These are phyloP conservation scores for Claviceps quebecensis DNA, from an alignment of 2,329 filamentous ascomycete species.

Conservation along the genomic window DNA sequence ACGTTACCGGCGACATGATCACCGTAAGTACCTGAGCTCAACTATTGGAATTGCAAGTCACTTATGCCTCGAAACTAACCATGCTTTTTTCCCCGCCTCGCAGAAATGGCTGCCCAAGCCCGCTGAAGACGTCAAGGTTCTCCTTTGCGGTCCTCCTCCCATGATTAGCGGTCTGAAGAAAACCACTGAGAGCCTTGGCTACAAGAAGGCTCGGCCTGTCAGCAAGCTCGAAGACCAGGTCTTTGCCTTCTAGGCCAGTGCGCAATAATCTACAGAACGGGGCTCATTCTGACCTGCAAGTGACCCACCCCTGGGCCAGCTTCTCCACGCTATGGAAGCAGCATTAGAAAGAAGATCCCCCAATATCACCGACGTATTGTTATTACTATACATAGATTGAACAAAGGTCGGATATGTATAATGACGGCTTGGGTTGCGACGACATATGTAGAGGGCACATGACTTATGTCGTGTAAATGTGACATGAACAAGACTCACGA, in stretches of 20 bases:
- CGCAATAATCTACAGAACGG: neutral
- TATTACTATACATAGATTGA: neutral
- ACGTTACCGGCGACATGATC: conserved; percentile 92
- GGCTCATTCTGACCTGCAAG: neutral
- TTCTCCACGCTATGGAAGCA: neutral
- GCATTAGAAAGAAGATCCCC: neutral
- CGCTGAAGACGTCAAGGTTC: conserved; percentile 77
- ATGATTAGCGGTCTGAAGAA: conserved; percentile 99
- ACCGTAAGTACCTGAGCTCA: conserved; percentile 39
- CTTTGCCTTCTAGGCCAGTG: conserved; percentile 59
- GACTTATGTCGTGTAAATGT: neutral
- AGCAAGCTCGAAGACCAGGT: conserved; percentile 98
- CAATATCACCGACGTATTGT: neutral
- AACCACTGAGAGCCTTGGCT: conserved; percentile 75
- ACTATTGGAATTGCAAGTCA: neutral
- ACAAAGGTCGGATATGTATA: neutral
- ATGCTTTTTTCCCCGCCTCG: neutral
- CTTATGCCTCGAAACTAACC: neutral
- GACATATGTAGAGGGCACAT: neutral
- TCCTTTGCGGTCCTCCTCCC: conserved; percentile 88
- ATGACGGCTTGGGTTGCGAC: neutral
- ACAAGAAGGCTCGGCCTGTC: conserved; percentile 81
- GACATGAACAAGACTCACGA: neutral
- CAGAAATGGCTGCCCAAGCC: conserved; percentile 67
- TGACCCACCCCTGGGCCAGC: neutral